phyloP scores from a whole-genome alignment of 2,329 filamentous ascomycete species.

The Claviceps sorghi region DNA sequence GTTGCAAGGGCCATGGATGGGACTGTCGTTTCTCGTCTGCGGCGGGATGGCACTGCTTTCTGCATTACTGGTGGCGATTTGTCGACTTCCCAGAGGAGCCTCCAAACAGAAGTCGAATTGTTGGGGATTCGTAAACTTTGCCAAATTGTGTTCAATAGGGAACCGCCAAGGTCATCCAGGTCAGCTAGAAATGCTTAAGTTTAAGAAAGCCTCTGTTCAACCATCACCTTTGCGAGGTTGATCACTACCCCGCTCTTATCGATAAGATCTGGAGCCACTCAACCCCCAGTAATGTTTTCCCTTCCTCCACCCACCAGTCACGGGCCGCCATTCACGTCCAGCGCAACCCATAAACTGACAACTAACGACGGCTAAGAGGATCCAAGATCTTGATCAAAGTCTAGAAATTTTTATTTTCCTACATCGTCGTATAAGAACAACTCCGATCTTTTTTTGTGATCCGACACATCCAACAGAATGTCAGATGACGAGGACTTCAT shows the following conservation, averaged over 20 bases:
- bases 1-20: slow-evolving; percentile 32
- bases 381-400: background rate
- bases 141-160: background rate
- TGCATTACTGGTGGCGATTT: slow-evolving; percentile 16
- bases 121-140: background rate
- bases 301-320: background rate
- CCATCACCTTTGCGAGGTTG: background rate
- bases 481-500: slow-evolving; percentile 38
- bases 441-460: no score
- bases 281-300: background rate
- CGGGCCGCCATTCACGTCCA: background rate
- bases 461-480: slow-evolving; percentile 18
- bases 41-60: slow-evolving; percentile 19
- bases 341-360: background rate
- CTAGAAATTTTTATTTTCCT: background rate
- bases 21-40: slow-evolving; percentile 32
- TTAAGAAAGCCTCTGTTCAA: no score
- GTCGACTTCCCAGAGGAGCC: slow-evolving; percentile 13
- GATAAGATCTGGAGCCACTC: background rate
- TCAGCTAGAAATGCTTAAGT: background rate
- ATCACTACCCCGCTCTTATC: background rate
- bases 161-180: background rate
- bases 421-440: background rate
- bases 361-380: background rate
- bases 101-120: slow-evolving; percentile 3